These are phyloP conservation scores for Geosmithia morbida DNA, from an alignment of 2,329 filamentous ascomycete genomes.

Conservation along the genomic window DNA sequence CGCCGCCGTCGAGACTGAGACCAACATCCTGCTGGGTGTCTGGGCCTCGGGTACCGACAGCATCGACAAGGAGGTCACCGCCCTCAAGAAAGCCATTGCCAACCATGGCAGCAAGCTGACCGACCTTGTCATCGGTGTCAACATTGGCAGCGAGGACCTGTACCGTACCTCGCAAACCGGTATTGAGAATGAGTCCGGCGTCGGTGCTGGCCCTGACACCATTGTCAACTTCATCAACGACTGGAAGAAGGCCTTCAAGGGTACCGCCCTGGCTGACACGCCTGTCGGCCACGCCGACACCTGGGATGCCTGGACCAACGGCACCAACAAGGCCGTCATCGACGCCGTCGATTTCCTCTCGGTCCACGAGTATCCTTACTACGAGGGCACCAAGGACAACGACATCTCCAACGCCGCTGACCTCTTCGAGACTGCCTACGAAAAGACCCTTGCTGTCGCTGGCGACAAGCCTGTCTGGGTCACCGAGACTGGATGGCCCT, in stretches of 20 bases:
- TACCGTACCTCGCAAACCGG: conserved; percentile 50
- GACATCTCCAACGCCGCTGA: conserved; percentile 36
- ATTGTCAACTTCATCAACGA: conserved; percentile 53
- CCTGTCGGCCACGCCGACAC: conserved; percentile 55
- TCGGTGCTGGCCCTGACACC: conserved; percentile 42
- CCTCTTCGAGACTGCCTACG: conserved; percentile 37
- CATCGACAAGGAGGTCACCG: conserved; percentile 45
- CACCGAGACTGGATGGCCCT: conserved; percentile 54
- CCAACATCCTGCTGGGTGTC: conserved; percentile 47
- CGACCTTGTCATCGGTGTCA: conserved; percentile 48
- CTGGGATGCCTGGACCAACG: conserved; percentile 48
- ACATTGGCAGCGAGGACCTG: conserved; percentile 53
- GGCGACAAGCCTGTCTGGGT: conserved; percentile 42
- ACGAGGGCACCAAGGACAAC: conserved; percentile 41
- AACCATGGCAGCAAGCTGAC: conserved; percentile 34
- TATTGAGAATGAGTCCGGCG: conserved; percentile 44
- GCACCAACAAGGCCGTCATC: conserved; percentile 43
- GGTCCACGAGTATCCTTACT: conserved; percentile 54
- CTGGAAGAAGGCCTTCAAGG: conserved; percentile 42
- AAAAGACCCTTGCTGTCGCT: conserved; percentile 28
- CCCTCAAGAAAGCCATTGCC: conserved; percentile 40
- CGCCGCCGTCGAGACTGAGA: conserved; percentile 47
- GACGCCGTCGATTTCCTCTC: conserved; percentile 50
- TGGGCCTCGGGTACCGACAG: conserved; percentile 42
- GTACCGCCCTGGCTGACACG: conserved; percentile 25